phyloP scores from a whole-genome alignment of 805 yeast species.

The Candida coquimbonensis region DNA sequence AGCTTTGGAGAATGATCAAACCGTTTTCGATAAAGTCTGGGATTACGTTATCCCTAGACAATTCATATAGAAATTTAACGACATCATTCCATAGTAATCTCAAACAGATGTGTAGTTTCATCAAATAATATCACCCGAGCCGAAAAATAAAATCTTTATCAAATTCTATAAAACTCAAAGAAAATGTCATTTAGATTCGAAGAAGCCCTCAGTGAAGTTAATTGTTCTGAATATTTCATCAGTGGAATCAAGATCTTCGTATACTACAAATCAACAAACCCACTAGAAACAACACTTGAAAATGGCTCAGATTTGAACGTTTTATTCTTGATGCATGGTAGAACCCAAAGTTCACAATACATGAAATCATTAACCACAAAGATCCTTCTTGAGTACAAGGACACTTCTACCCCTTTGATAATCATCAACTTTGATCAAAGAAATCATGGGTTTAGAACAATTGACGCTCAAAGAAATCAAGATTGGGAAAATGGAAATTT shows the following conservation, averaged over 20 bases:
- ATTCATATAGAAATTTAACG: conserved; percentile 19
- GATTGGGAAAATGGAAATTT: conserved; percentile 13
- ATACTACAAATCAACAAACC: not conserved
- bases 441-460: conserved; percentile 16
- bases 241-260: not conserved
- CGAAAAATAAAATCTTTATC: not conserved
- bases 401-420: conserved; percentile 3
- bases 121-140: too few species aligned
- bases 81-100: too few species aligned
- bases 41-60: conserved; percentile 28
- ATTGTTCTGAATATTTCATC: not conserved
- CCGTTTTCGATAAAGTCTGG: conserved; percentile 30
- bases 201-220: not conserved
- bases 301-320: not conserved
- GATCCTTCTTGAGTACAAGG: not conserved
- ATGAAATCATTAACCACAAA: not conserved
- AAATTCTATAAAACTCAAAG: not conserved
- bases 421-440: conserved; percentile 17
- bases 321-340: conserved; percentile 3
- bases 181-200: not conserved
- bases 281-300: not conserved
- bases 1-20: conserved; percentile 29
- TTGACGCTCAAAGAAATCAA: conserved; percentile 7
- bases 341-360: conserved; percentile 1
- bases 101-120: too few species aligned